Percentiles rank a stretch among this genome's conserved stretches.
Evolutionary conservation across 2,329 filamentous ascomycete species (phyloP).

Genomic region (Ceratocystis huliohia): DNA sequence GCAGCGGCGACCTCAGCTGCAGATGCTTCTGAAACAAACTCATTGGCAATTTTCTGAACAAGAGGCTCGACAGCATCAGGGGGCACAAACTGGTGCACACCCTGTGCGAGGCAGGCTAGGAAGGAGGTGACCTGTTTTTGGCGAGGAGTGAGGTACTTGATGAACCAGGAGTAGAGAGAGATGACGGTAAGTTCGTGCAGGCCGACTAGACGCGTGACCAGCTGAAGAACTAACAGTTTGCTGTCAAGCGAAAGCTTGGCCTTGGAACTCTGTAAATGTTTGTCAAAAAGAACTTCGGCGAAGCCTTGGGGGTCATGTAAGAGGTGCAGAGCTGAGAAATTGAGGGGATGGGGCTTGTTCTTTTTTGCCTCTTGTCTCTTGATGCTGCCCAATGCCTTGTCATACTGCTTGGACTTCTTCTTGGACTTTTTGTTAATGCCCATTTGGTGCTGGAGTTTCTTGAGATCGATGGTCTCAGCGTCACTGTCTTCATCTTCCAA

Average conservation of each 20-base stretch:
- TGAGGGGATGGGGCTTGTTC: slow-evolving; percentile 71
- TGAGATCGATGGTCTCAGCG: slow-evolving; percentile 66
- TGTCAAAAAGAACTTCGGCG: slow-evolving; percentile 76
- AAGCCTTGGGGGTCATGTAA: slow-evolving; percentile 92
- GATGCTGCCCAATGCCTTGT: slow-evolving; percentile 68
- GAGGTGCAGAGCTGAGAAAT: slow-evolving; percentile 91
- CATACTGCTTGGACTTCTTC: slow-evolving; percentile 68
- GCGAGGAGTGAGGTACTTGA: slow-evolving; percentile 77
- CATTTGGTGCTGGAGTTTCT: slow-evolving; percentile 68
- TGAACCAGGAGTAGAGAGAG: slow-evolving; percentile 88
- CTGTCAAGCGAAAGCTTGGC: slow-evolving; percentile 77
- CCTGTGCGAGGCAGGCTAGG: slow-evolving; percentile 81
- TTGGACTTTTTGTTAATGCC: slow-evolving; percentile 95
- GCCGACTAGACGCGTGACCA: slow-evolving; percentile 82
- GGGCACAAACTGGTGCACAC: slow-evolving; percentile 79
- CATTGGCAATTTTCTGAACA: slow-evolving; percentile 90
- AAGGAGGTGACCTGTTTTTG: slow-evolving; percentile 89
- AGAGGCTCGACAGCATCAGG: slow-evolving; percentile 85
- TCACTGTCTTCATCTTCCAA: slow-evolving; percentile 79
- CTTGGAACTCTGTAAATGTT: slow-evolving; percentile 79
- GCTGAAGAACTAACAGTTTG: slow-evolving; percentile 76
- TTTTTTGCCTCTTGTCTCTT: slow-evolving; percentile 81
- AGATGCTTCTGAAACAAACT: slow-evolving; percentile 91
- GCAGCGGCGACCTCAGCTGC: slow-evolving; percentile 84
- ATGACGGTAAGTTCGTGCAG: slow-evolving; percentile 85